phyloP scores from a whole-genome alignment of 768 basidiomycete genomes.

The Leccinum disarticulatum region DNA sequence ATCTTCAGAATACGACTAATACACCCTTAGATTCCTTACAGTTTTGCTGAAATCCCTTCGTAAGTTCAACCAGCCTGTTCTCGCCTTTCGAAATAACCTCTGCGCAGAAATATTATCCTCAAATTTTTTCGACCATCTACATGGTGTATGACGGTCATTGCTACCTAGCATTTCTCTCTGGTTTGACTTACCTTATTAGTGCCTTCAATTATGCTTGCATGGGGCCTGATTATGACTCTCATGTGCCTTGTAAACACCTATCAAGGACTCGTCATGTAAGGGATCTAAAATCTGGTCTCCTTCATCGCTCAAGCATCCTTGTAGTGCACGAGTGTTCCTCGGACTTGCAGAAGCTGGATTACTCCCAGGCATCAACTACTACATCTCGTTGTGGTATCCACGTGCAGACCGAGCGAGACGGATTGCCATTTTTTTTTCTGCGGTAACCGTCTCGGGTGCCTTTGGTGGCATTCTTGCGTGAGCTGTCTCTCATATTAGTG shows the following conservation, averaged over 20 bases:
- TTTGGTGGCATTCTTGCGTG: conserved; percentile 52
- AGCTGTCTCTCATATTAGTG: background rate
- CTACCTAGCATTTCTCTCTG: conserved; percentile 2
- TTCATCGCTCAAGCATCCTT: background rate
- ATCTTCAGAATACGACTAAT: background rate
- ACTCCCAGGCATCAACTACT: conserved; percentile 42
- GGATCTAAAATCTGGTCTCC: background rate
- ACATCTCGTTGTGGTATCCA: conserved; percentile 60
- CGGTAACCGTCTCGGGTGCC: conserved; percentile 55
- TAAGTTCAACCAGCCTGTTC: conserved; percentile 15
- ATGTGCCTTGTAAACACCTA: conserved; percentile 39
- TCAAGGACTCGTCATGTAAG: conserved; percentile 33
- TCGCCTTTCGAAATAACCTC: conserved; percentile 3
- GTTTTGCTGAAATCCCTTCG: conserved; percentile 40
- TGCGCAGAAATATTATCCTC: conserved; percentile 35
- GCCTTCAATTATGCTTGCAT: conserved; percentile 39
- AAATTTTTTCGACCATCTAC: conserved; percentile 35
- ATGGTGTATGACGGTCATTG: conserved; percentile 30
- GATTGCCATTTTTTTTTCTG: conserved; percentile 63
- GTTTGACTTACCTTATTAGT: conserved; percentile 30
- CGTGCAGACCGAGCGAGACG: conserved; percentile 55
- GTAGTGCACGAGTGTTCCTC: conserved; percentile 42
- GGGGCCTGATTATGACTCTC: conserved; percentile 40
- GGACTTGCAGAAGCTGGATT: conserved; percentile 50
- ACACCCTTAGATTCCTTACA: conserved; percentile 33